Base-by-base conservation (phyloP, 2,329 filamentous ascomycete genomes). In the Colletotrichum lindemuthianum region DNA sequence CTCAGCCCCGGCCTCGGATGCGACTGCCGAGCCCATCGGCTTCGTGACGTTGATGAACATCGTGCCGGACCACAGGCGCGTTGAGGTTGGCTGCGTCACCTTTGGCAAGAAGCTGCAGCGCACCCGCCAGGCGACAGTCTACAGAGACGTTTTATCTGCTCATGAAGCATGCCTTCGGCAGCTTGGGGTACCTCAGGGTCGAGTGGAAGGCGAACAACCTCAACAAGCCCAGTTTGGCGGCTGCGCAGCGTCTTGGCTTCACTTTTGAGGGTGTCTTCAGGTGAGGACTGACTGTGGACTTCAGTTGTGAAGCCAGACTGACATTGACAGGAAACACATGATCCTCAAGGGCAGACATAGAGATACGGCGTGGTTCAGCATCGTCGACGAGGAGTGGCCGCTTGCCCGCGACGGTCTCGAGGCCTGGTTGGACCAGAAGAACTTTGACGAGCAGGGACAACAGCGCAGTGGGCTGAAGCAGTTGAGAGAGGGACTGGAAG, bases 131-230 rank as follows among this genome's bases (percentile, higher is more conserved):
- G 83, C 86, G 0, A 90, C 87, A 78, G 7, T 83, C 86, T 0
- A 90, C 87, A 0, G 88, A 90, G 71, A 79, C 82, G 0, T 79
- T 85, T 65, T 88, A 84, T 65, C 75, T 90, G 1, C 72, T 89
- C n/a, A 78, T 85, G 47, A 76, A 76, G 41, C 77, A 86, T 59
- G 81, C 81, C 0, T 86, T 90, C 68, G 81, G 84, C 4, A 77
- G 80, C 2, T 71, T 89, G 24, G 79, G 82, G 0, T 88, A 86
- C 70, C 73, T 82, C 4, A 77, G 88, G 8, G 81, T 88, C 4
- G 87, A 90, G 72, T 90, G 88, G 88, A 90, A 90, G 69, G 87
- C 85, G 57, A 82, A 90, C 70, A 68, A 78, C 13, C 74, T 87
- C 10, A 90, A 90, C 70, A 76, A 69, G 40, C 77, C 82, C 0